phyloP scores from a whole-genome alignment of 345 rosid species.

The Eucalyptus tenuipes region DNA sequence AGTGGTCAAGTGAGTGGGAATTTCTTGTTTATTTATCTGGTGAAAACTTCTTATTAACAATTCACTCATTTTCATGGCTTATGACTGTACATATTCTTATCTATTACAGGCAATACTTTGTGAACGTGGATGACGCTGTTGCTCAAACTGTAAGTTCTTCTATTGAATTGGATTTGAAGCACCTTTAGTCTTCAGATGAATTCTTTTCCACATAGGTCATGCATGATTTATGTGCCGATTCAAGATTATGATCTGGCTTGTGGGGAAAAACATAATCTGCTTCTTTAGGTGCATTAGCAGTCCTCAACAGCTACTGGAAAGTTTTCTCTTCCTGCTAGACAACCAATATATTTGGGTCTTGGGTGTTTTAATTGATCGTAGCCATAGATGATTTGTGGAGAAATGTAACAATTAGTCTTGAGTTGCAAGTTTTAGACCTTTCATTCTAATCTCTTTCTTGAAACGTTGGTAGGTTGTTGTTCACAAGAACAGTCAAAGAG shows the following conservation, averaged over 20 bases:
- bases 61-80: neutral
- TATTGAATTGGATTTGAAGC: neutral
- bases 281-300: neutral
- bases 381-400: neutral
- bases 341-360: neutral
- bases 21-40: neutral
- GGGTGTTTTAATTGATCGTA: neutral
- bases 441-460: neutral
- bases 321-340: neutral
- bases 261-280: neutral
- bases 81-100: neutral
- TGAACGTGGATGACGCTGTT: slow-evolving; percentile 15
- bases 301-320: neutral
- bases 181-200: neutral
- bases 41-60: neutral
- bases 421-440: neutral
- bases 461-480: slow-evolving; percentile 10
- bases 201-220: neutral
- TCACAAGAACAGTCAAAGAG: slow-evolving; percentile 18
- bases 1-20: slow-evolving; percentile 61
- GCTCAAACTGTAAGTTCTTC: slow-evolving; percentile 17
- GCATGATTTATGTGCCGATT: neutral
- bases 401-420: neutral
- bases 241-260: neutral
- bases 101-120: slow-evolving; percentile 25